Conservation (phyloP, 768 basidiomycete genomes). For the Russula abietina region DNA sequence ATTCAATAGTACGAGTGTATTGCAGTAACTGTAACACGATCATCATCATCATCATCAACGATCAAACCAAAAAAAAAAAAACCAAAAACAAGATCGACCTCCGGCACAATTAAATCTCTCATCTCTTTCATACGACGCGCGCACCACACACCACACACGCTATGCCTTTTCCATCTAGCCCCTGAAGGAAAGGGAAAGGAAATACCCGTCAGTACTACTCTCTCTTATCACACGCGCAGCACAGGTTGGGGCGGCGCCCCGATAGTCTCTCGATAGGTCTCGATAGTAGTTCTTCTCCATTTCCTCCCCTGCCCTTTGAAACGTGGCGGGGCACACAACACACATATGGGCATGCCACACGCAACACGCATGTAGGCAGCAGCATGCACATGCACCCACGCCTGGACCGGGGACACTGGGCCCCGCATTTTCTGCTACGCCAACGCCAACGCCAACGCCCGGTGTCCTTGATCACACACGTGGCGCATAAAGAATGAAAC, state of each 20-base stretch:
- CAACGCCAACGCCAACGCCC: no score
- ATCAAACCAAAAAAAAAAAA: not conserved
- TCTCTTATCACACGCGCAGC: slow-evolving; percentile 2
- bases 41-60: no score
- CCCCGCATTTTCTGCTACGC: not conserved
- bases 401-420: not conserved
- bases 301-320: slow-evolving; percentile 10
- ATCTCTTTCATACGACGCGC: no score
- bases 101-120: not conserved
- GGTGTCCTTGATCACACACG: slow-evolving; percentile 5
- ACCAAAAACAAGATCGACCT: slow-evolving; percentile 15
- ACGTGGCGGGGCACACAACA: slow-evolving; percentile 15
- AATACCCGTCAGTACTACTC: not conserved
- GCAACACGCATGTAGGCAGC: not conserved
- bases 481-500: not conserved
- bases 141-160: not conserved
- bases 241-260: not conserved
- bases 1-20: no score
- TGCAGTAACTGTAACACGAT: no score
- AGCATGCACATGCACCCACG: not conserved
- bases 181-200: slow-evolving; percentile 1
- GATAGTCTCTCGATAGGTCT: no score
- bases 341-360: not conserved
- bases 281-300: not conserved
- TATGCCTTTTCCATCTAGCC: slow-evolving; percentile 1